A percentile compares a stretch with the other conserved stretches of the same genome.
Conservation (phyloP, 176 grass and related monocot species). For the Ensete ventricosum region DNA sequence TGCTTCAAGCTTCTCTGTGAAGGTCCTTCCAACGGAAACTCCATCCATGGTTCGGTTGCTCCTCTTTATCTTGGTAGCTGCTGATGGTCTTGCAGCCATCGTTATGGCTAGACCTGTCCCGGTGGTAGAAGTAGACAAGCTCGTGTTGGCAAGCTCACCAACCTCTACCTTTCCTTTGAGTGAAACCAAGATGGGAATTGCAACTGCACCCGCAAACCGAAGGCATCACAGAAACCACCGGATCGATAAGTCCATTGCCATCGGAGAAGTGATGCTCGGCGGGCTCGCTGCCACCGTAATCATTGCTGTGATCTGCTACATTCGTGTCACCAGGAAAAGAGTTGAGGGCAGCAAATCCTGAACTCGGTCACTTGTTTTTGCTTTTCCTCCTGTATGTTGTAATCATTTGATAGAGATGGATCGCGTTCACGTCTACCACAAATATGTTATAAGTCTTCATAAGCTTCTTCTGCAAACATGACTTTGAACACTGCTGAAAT, state of each 20-base stretch:
- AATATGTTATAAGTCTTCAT: too few relatives aligned
- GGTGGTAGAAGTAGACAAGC: neutral
- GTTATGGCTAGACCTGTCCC: conserved; percentile 44
- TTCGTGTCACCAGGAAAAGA: conserved; percentile 72
- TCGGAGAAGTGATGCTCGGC: conserved; percentile 58
- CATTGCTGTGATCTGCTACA: conserved; percentile 58
- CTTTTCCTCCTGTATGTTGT: neutral
- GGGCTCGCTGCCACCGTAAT: conserved; percentile 51
- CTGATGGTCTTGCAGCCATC: conserved; percentile 27
- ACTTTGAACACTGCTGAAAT: too few relatives aligned
- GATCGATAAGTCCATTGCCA: conserved; percentile 62
- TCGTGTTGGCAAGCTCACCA: conserved; percentile 13
- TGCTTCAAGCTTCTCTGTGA: conserved; percentile 2
- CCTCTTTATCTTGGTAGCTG: conserved; percentile 39
- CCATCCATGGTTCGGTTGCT: conserved; percentile 42
- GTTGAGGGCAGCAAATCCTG: conserved; percentile 44
- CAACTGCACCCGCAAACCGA: conserved; percentile 31
- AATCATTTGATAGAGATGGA: too few relatives aligned
- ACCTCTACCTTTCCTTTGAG: neutral
- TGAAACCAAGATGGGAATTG: conserved; percentile 17
- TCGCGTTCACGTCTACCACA: too few relatives aligned
- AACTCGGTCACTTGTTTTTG: neutral
- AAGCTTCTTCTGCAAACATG: too few relatives aligned
- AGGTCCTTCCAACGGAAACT: neutral
- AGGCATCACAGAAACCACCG: conserved; percentile 26